phyloP scores from a whole-genome alignment of 352 stramenopile genomes.

The Globisporangium viniferum region DNA sequence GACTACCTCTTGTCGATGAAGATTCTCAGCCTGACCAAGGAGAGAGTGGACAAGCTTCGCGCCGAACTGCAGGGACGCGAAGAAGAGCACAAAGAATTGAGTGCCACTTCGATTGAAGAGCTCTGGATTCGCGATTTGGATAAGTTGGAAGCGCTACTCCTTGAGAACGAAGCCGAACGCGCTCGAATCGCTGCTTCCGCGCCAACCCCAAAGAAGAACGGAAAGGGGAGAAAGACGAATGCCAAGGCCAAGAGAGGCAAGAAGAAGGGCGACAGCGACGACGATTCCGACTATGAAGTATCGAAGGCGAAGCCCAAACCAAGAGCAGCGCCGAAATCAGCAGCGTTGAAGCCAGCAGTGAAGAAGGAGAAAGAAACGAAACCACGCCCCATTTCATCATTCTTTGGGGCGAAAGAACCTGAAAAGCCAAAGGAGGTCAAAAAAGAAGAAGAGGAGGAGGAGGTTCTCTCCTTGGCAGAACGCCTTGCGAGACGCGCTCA shows the following conservation, averaged over 20 bases:
- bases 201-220: slow-evolving; percentile 55
- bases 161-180: slow-evolving; percentile 61
- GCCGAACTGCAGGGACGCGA: slow-evolving; percentile 87
- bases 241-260: slow-evolving; percentile 55
- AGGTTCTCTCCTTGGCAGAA: slow-evolving; percentile 74
- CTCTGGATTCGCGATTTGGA: slow-evolving; percentile 95
- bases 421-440: slow-evolving; percentile 19
- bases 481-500: slow-evolving; percentile 54
- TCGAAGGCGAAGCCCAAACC: slow-evolving; percentile 43
- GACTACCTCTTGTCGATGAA: slow-evolving; percentile 97
- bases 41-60: slow-evolving; percentile 90
- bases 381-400: slow-evolving; percentile 34
- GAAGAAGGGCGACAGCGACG: slow-evolving; percentile 33
- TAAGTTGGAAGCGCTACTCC: slow-evolving; percentile 68
- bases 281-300: slow-evolving; percentile 68
- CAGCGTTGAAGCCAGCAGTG: slow-evolving; percentile 19
- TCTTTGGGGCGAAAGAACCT: slow-evolving; percentile 44
- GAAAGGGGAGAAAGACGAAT: slow-evolving; percentile 34
- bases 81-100: slow-evolving; percentile 79
- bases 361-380: slow-evolving; percentile 28
- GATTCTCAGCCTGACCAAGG: slow-evolving; percentile 91
- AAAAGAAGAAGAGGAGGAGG: slow-evolving; percentile 46
- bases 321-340: slow-evolving; percentile 24
- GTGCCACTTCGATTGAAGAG: slow-evolving; percentile 80
- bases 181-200: slow-evolving; percentile 52